Evolutionary conservation across 1,139 yeast genomes (phyloP).

Genomic region (Zygotorulaspora mrakii): DNA sequence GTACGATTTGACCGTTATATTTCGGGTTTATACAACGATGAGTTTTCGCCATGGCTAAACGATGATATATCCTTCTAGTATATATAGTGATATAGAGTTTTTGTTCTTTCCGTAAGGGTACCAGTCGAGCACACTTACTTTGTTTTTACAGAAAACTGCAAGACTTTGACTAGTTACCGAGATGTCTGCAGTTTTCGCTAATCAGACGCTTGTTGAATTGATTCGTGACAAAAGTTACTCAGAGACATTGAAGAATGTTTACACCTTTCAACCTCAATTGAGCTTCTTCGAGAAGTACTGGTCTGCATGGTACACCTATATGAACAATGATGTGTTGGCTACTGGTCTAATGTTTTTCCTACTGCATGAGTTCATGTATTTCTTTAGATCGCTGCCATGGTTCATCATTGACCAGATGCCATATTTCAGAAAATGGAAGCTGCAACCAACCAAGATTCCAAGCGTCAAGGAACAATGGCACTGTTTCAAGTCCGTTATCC

Average conservation of each 20-base stretch:
- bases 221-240: conserved; percentile 33
- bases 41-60: neutral
- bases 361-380: conserved; percentile 76
- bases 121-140: too few species aligned
- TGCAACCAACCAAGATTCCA: conserved; percentile 78
- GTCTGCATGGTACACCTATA: conserved; percentile 74
- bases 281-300: conserved; percentile 57
- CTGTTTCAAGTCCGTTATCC: conserved; percentile 77
- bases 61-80: neutral
- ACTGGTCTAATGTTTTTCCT: conserved; percentile 75
- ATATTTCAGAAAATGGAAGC: conserved; percentile 70
- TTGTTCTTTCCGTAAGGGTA: neutral
- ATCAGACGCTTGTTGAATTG: conserved; percentile 33
- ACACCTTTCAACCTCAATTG: conserved; percentile 40
- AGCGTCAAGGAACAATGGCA: conserved; percentile 82
- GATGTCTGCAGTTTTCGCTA: conserved; percentile 35
- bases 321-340: conserved; percentile 74
- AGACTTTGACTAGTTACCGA: conserved; percentile 2
- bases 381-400: conserved; percentile 86
- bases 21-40: neutral
- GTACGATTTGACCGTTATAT: conserved; percentile 2
- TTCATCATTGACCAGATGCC: conserved; percentile 71
- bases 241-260: conserved; percentile 39
- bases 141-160: neutral
- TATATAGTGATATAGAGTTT: conserved; percentile 1